phyloP scores from a whole-genome alignment of 768 basidiomycete species.

The Lyophyllum shimeji region DNA sequence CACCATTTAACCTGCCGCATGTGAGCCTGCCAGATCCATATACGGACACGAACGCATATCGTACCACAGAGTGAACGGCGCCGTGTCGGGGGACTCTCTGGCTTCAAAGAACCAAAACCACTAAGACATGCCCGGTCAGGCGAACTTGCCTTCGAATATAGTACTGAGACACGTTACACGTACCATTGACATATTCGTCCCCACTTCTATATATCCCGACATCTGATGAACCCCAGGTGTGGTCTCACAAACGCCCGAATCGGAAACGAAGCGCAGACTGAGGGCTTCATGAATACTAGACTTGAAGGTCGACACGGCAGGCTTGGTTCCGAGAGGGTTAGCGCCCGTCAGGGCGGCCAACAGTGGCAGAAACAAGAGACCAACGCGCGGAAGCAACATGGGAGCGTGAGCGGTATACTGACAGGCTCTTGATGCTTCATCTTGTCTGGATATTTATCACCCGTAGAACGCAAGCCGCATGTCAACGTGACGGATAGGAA shows the following conservation, averaged over 20 bases:
- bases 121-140: conserved; percentile 25
- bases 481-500: not conserved
- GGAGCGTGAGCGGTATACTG: not conserved
- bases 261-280: conserved; percentile 46
- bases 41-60: not conserved
- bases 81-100: conserved; percentile 54
- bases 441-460: not conserved
- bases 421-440: not conserved
- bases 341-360: not conserved
- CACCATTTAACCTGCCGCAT: conserved; percentile 49
- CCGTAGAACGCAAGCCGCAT: not conserved
- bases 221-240: conserved; percentile 58
- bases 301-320: conserved; percentile 29
- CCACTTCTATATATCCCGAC: conserved; percentile 63
- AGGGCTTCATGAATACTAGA: conserved; percentile 24
- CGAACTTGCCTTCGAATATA: not conserved
- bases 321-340: conserved; percentile 33
- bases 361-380: not conserved
- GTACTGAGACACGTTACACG: conserved; percentile 14
- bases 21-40: not conserved
- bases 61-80: conserved; percentile 67
- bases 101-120: conserved; percentile 81
- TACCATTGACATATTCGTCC: conserved; percentile 59
- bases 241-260: conserved; percentile 68
- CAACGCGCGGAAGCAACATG: not conserved